These are phyloP conservation scores for Oryza meyeriana DNA, from an alignment of 176 grass and related monocot species.

Conservation along the genomic window DNA sequence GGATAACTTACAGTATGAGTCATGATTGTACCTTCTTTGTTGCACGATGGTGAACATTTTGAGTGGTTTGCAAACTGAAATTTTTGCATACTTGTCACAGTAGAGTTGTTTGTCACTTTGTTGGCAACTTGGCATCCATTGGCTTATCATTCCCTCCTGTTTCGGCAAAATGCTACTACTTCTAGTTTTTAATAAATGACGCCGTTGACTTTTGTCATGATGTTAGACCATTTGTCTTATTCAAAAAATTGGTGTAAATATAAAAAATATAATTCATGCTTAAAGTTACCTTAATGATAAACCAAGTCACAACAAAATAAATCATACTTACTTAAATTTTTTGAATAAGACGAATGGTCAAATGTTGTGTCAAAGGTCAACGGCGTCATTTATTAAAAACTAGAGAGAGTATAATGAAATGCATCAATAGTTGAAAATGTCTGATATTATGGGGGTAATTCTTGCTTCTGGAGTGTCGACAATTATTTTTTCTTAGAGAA, in stretches of 20 bases:
- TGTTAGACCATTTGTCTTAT: too few species aligned
- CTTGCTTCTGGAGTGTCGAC: not conserved
- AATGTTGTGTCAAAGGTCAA: too few species aligned
- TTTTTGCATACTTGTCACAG: not conserved
- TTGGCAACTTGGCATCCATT: not conserved
- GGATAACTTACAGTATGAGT: not conserved
- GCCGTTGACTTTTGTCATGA: too few species aligned
- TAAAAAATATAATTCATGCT: too few species aligned
- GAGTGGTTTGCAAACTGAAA: not conserved
- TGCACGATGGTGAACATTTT: not conserved
- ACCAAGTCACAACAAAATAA: too few species aligned
- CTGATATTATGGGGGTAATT: not conserved
- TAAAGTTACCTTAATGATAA: too few species aligned
- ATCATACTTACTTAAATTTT: too few species aligned
- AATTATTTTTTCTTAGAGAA: not conserved
- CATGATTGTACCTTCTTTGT: not conserved
- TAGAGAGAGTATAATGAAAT: constrained; percentile 13
- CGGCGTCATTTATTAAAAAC: too few species aligned
- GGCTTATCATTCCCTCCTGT: not conserved
- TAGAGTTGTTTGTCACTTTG: constrained; percentile 5
- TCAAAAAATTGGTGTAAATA: too few species aligned
- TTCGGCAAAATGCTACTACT: not conserved
- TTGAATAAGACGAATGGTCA: too few species aligned
- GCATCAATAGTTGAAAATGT: not conserved
- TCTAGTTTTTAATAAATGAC: too few species aligned